Base-by-base conservation (phyloP, 1,284 basidiomycete genomes). In the Microbotryum saponariae region DNA sequence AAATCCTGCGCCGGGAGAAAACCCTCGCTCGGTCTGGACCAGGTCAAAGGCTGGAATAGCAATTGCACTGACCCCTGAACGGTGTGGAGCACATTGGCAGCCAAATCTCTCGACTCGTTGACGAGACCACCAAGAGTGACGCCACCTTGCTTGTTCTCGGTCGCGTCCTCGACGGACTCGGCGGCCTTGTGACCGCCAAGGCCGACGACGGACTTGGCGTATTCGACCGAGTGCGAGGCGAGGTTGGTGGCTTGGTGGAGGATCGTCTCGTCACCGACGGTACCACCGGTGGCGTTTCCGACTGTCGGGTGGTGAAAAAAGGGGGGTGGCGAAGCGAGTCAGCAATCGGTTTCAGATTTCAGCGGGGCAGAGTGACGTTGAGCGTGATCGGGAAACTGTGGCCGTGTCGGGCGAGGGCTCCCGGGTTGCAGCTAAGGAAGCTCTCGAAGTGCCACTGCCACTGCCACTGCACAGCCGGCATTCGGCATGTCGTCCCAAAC, bases 121-220 rank as follows among this genome's bases (percentile, higher is more conserved):
- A 69, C 55, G 54, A 69, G 57, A 3, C 14, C 50, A 16, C 61
- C 63, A 48, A 69, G 59, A 4, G 67, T 67, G 12, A 58, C 58
- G 3, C 14, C 10, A n/a, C 50, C 53, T 18, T 61, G 45, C 27
- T 57, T 47, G 48, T 59, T 53, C 44, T 56, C 44, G 8, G 58
- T 21, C n/a, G 56, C 53, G 20, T 54, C 52, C n/a, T 55, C 53
- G 31, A 45, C 59, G n/a, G 45, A 50, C 16, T 20, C 53, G 14
- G 58, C 58, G 6, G 42, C 33, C 51, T 59, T 53, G 51, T 50
- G 31, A 7, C 21, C 51, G 16, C 58, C 58, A 45, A 59, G 46
- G 27, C 61, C 61, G 58, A 54, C 51, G 45, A 63, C 44, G 23
- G 57, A 52, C 62, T 63, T 61, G 52, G 60, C 67, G 59, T 62